Evolutionary conservation across 148 eudicot species (phyloP), one percentile per base, ranked within the genome.

Genomic region (Chenopodium berlandieri): DNA sequence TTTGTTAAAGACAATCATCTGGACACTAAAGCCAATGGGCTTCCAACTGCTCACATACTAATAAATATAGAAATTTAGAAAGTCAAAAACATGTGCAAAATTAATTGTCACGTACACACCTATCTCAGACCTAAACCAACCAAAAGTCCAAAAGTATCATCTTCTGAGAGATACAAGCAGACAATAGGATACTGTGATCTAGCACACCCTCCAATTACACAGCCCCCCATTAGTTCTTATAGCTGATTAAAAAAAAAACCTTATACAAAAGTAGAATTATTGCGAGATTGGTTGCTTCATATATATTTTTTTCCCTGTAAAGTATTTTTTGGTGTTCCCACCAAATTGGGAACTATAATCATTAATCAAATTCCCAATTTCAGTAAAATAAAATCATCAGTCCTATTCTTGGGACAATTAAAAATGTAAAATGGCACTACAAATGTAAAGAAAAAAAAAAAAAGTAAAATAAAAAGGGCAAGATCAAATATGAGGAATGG

Each of bases 51-150:
- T 16, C 19, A 56, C 22, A 56, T 14, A 56, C 5, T 56, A 14
- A 17, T 56, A 56, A 56, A 56, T 16, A 17, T 17, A 17, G 62
- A 52, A 52, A 0, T 13, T 9, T 13, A 14, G 16, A 22, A 62
- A 62, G 12, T 75, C 58, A 37, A 5, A 71, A 80, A 56, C 58
- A 80, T 19, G 76, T 80, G 82, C 23, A 34, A 58, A 25, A 23
- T 3, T 52, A 16, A 40, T 50, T 32, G 81, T 74, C 81, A 32
- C 67, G 52, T 79, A 9, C 75, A 50, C 74, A 69, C 1, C 31
- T 69, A 27, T 68, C 1, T 54, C 37, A 48, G 47, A 27, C 81
- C 20, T 34, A 67, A 68, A 79, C 75, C 62, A 78, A 78, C 64
- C 37, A 67, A 54, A 40, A 52, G 30, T 69, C 73, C 37, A 67